Evolutionary conservation across 1,139 yeast genomes (phyloP).

Genomic region (Debaryomyces psychrophilus): DNA sequence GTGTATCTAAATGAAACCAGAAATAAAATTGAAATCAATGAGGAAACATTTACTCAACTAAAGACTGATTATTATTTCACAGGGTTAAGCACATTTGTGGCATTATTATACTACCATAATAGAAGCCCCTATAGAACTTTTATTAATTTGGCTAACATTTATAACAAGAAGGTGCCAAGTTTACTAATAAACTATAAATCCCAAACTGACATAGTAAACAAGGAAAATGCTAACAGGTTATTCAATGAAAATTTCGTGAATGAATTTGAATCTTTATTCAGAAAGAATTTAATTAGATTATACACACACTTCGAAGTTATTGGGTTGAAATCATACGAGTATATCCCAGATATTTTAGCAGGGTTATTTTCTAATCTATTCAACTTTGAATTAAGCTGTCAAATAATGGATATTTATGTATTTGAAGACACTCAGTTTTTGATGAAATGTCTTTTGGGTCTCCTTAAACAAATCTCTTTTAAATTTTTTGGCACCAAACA

Average conservation of each 20-base stretch:
- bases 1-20: constrained; percentile 23
- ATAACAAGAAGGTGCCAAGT: constrained; percentile 36
- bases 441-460: constrained; percentile 50
- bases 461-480: constrained; percentile 50
- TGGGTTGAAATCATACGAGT: constrained; percentile 35
- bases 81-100: constrained; percentile 39
- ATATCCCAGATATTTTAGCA: constrained; percentile 25
- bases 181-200: constrained; percentile 19
- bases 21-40: constrained; percentile 15
- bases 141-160: constrained; percentile 46
- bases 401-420: constrained; percentile 57
- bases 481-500: constrained; percentile 54
- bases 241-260: constrained; percentile 24
- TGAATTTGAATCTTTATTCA: constrained; percentile 52
- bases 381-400: constrained; percentile 30
- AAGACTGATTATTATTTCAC: constrained; percentile 23
- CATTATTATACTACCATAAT: constrained; percentile 43
- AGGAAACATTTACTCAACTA: constrained; percentile 11
- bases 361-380: constrained; percentile 27
- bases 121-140: constrained; percentile 44
- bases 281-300: constrained; percentile 46
- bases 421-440: constrained; percentile 62
- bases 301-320: constrained; percentile 52
- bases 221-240: constrained; percentile 3
- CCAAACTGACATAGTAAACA: neutral